Percentiles rank a stretch among this genome's conserved stretches.
These are phyloP conservation scores for Zygoascus tannicola DNA, from an alignment of 805 yeast species.

Conservation along the genomic window DNA sequence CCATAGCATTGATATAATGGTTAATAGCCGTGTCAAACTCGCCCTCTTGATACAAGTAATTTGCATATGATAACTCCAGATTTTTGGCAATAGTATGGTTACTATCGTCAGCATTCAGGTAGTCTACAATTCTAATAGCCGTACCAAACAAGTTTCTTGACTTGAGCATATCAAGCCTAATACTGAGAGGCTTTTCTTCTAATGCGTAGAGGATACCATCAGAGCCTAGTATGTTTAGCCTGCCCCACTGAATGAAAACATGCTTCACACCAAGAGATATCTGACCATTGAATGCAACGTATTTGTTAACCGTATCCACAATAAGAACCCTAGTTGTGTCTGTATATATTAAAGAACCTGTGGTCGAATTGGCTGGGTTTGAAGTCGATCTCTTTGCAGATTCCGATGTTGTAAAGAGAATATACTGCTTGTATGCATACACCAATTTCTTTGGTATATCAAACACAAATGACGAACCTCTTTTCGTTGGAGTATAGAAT, in stretches of 20 bases:
- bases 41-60: constrained; percentile 55
- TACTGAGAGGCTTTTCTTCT: constrained; percentile 55
- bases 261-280: constrained; percentile 57
- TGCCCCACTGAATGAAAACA: constrained; percentile 47
- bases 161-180: constrained; percentile 58
- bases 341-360: constrained; percentile 16
- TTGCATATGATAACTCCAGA: constrained; percentile 57
- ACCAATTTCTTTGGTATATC: constrained; percentile 48
- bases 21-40: constrained; percentile 61
- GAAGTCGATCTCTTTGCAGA: constrained; percentile 12
- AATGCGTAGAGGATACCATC: constrained; percentile 69
- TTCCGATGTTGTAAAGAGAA: constrained; percentile 50
- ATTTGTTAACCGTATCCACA: constrained; percentile 60
- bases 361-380: constrained; percentile 9
- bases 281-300: constrained; percentile 58
- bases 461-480: constrained; percentile 41
- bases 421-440: constrained; percentile 41
- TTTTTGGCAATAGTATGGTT: constrained; percentile 17
- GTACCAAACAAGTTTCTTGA: constrained; percentile 62
- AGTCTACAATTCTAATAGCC: constrained; percentile 59
- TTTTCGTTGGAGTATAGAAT: constrained; percentile 40
- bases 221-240: constrained; percentile 51
- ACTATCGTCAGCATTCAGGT: constrained; percentile 24
- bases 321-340: constrained; percentile 51
- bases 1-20: constrained; percentile 57